These are phyloP conservation scores for Carex arenaria DNA, from an alignment of 202 grass and related monocot genomes.

Conservation along the genomic window DNA sequence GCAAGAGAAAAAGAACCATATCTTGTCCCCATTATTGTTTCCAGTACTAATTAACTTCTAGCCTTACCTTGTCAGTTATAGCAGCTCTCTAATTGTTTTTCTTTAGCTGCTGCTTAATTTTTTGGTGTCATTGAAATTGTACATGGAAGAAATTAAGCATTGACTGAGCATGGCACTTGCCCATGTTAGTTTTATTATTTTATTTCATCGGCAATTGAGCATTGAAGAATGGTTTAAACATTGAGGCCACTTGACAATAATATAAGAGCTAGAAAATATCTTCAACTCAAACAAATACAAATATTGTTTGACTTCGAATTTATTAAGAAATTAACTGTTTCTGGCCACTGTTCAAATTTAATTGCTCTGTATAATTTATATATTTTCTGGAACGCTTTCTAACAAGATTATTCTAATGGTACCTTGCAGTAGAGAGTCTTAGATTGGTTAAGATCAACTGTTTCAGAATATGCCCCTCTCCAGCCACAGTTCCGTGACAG, in stretches of 20 bases:
- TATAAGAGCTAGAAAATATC: too few relatives aligned
- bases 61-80: too few relatives aligned
- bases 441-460: too few relatives aligned
- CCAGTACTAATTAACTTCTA: not conserved
- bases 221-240: not conserved
- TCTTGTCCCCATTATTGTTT: conserved; percentile 4
- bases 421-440: too few relatives aligned
- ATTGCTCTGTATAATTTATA: too few relatives aligned
- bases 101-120: not conserved
- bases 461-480: too few relatives aligned
- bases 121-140: not conserved
- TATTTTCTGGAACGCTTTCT: too few relatives aligned
- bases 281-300: too few relatives aligned
- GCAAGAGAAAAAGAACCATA: not conserved
- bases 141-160: not conserved
- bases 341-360: too few relatives aligned
- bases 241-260: not conserved
- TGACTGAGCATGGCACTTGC: not conserved
- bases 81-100: not conserved
- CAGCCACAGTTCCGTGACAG: too few relatives aligned
- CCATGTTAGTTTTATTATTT: conserved; percentile 13
- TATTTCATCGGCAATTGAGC: not conserved
- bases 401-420: too few relatives aligned
- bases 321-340: not conserved
- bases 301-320: not conserved